These are phyloP conservation scores for Mycena galericulata DNA, from an alignment of 768 basidiomycete species.

Conservation along the genomic window DNA sequence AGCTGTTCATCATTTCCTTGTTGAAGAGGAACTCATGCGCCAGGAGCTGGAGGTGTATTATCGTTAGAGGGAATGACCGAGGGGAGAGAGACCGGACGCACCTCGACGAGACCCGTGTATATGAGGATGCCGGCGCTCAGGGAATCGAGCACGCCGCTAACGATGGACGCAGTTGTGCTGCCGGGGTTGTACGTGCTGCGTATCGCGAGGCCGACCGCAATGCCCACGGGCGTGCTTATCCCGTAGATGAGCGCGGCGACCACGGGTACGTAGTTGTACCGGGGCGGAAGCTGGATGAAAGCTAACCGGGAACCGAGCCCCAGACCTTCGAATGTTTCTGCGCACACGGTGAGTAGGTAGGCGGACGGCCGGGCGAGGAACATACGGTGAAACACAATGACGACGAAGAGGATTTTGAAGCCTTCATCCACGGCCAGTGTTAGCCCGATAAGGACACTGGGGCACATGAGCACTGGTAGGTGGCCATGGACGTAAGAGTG, in stretches of 20 bases:
- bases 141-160: constrained; percentile 89
- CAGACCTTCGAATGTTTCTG: constrained; percentile 92
- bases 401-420: constrained; percentile 89
- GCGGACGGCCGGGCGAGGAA: constrained; percentile 32
- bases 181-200: constrained; percentile 85
- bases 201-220: constrained; percentile 88
- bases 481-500: not conserved
- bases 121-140: constrained; percentile 89
- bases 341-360: not conserved
- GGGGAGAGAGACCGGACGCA: constrained; percentile 42
- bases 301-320: constrained; percentile 94
- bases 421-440: constrained; percentile 88
- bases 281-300: constrained; percentile 68
- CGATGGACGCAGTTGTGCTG: constrained; percentile 80
- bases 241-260: constrained; percentile 76
- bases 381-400: constrained; percentile 93
- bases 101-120: constrained; percentile 91
- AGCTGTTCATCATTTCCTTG: constrained; percentile 82
- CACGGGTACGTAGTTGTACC: constrained; percentile 69
- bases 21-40: constrained; percentile 97
- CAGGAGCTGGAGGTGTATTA: constrained; percentile 71
- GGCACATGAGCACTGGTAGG: not conserved
- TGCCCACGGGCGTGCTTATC: constrained; percentile 87
- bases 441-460: constrained; percentile 85
- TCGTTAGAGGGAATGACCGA: constrained; percentile 16